phyloP scores from a whole-genome alignment of 1,139 yeast species.

The Yamadazyma triangularis region DNA sequence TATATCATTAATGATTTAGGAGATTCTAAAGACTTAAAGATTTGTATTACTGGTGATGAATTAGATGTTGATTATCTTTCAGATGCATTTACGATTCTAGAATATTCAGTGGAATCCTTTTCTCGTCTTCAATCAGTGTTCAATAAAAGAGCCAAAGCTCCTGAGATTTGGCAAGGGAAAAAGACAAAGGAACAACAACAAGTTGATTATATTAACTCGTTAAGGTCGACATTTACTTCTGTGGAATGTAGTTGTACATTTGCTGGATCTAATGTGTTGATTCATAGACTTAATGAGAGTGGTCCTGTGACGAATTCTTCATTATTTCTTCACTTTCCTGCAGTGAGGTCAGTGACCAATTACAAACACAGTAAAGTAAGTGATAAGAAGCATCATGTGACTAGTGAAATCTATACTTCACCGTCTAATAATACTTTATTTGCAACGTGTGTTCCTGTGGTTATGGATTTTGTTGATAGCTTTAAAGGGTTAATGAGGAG shows the following conservation, averaged over 20 bases:
- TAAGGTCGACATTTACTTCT: slow-evolving; percentile 34
- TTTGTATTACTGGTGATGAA: slow-evolving; percentile 56
- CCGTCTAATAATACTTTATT: slow-evolving; percentile 68
- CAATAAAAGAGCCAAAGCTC: slow-evolving; percentile 16
- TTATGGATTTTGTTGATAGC: slow-evolving; percentile 53
- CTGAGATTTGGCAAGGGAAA: slow-evolving; percentile 10
- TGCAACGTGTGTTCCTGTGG: slow-evolving; percentile 76
- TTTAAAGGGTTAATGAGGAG: slow-evolving; percentile 34
- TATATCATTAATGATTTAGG: slow-evolving; percentile 39
- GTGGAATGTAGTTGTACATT: slow-evolving; percentile 52
- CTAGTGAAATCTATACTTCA: slow-evolving; percentile 55
- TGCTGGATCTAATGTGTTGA: slow-evolving; percentile 66
- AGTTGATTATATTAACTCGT: slow-evolving; percentile 17
- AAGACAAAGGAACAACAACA: slow-evolving; percentile 14
- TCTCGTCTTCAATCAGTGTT: slow-evolving; percentile 38
- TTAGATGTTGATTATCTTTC: slow-evolving; percentile 62
- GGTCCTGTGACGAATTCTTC: slow-evolving; percentile 47
- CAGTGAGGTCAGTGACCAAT: slow-evolving; percentile 50
- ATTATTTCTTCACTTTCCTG: slow-evolving; percentile 70
- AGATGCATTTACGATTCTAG: slow-evolving; percentile 45
- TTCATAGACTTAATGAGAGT: slow-evolving; percentile 43
- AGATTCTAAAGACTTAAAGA: slow-evolving; percentile 32
- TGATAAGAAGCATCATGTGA: slow-evolving; percentile 39
- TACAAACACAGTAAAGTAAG: slow-evolving; percentile 24
- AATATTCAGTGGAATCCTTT: slow-evolving; percentile 41